Evolutionary conservation across 1,284 basidiomycete genomes (phyloP).

Genomic region (Cutaneotrichosporon arboriforme): DNA sequence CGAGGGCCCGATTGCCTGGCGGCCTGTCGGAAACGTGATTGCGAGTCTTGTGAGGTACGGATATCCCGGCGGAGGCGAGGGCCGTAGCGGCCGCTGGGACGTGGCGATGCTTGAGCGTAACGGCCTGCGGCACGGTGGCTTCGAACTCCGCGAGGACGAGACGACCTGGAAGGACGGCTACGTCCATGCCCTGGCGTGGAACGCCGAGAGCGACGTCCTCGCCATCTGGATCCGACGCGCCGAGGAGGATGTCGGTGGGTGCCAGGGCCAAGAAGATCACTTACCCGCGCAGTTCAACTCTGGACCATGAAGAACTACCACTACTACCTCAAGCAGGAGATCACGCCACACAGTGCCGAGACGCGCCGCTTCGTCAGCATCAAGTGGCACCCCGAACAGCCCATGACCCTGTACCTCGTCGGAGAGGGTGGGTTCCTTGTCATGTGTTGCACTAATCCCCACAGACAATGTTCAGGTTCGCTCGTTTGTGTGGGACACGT

Average conservation of each 20-base stretch:
- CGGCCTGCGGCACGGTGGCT: constrained; percentile 86
- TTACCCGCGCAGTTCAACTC: constrained; percentile 66
- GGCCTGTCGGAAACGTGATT: constrained; percentile 82
- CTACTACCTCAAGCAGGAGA: constrained; percentile 91
- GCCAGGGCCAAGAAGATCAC: not conserved
- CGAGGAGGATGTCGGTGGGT: constrained; percentile 64
- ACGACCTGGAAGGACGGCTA: constrained; percentile 46
- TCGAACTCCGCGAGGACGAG: constrained; percentile 59
- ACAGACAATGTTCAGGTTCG: constrained; percentile 56
- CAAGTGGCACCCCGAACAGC: constrained; percentile 80
- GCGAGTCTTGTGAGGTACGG: constrained; percentile 78
- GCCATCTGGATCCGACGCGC: constrained; percentile 71
- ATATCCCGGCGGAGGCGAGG: constrained; percentile 60
- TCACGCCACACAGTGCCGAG: constrained; percentile 51
- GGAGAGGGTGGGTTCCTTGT: constrained; percentile 55
- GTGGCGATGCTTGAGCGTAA: constrained; percentile 95
- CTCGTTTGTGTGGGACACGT: constrained; percentile 72
- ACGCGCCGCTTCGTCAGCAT: constrained; percentile 61
- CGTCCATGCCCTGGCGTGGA: constrained; percentile 78
- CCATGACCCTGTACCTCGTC: constrained; percentile 64
- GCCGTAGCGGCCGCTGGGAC: constrained; percentile 62
- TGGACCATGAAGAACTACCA: constrained; percentile 96
- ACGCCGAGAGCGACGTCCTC: constrained; percentile 77
- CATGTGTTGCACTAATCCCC: not conserved
- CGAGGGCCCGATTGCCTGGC: constrained; percentile 76